These are phyloP conservation scores for Clarireedia hainanense DNA, from an alignment of 2,329 filamentous ascomycete species.

Conservation along the genomic window DNA sequence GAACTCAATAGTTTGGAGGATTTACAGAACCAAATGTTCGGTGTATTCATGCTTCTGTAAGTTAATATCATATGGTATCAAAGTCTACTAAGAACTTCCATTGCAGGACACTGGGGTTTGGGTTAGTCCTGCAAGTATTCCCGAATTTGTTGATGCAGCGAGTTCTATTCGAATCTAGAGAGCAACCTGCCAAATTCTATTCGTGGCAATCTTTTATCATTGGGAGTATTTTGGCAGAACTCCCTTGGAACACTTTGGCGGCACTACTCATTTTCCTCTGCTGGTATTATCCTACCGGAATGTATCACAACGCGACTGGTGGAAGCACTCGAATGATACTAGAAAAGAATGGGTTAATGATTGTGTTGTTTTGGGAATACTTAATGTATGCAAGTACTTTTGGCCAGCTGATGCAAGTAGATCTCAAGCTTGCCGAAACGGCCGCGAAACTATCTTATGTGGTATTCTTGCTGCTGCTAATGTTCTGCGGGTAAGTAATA, in stretches of 20 bases:
- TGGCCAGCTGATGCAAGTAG: constrained; percentile 68
- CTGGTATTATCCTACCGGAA: constrained; percentile 82
- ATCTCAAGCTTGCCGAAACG: constrained; percentile 65
- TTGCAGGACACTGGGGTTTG: constrained; percentile 54
- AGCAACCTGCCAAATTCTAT: constrained; percentile 74
- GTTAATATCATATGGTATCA: background rate
- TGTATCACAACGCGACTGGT: constrained; percentile 61
- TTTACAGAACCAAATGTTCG: constrained; percentile 66
- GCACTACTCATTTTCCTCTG: constrained; percentile 68
- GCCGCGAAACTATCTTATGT: constrained; percentile 71
- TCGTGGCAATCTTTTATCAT: constrained; percentile 59
- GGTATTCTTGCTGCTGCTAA: constrained; percentile 62
- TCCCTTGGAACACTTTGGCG: constrained; percentile 73
- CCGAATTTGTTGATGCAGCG: constrained; percentile 52
- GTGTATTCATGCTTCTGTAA: constrained; percentile 63
- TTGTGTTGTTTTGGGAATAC: constrained; percentile 68
- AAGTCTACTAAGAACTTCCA: background rate
- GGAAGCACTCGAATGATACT: constrained; percentile 45
- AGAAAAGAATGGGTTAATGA: constrained; percentile 70
- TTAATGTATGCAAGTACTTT: constrained; percentile 77
- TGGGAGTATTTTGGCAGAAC: constrained; percentile 72
- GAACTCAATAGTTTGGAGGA: constrained; percentile 49
- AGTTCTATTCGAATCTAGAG: constrained; percentile 58
- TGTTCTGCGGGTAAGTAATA: constrained; percentile 49
- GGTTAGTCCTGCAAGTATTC: constrained; percentile 70